These are phyloP conservation scores for Pichia sp. DNA, from an alignment of 1,139 yeast genomes.

Conservation along the genomic window DNA sequence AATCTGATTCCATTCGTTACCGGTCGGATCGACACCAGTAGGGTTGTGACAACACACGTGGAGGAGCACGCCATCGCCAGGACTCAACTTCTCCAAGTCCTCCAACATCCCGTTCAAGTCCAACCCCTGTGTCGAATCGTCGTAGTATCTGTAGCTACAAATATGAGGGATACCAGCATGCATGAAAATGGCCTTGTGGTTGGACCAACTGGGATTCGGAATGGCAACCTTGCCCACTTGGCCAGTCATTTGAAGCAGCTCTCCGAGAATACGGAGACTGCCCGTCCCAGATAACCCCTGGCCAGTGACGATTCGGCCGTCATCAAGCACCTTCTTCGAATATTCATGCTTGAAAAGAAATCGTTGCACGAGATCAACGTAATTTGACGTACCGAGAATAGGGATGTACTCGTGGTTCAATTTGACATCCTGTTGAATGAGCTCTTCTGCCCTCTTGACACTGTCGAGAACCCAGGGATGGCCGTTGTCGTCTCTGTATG, in stretches of 20 bases:
- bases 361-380: conserved; percentile 47
- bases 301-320: conserved; percentile 49
- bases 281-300: conserved; percentile 65
- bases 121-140: conserved; percentile 50
- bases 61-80: conserved; percentile 65
- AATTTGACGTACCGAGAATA: conserved; percentile 50
- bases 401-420: conserved; percentile 59
- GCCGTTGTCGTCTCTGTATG: conserved; percentile 83
- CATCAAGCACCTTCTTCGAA: conserved; percentile 41
- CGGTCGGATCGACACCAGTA: conserved; percentile 87
- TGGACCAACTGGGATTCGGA: conserved; percentile 66
- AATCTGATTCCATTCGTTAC: conserved; percentile 76
- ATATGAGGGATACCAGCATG: conserved; percentile 44
- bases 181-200: conserved; percentile 55
- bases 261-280: conserved; percentile 54
- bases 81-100: conserved; percentile 40
- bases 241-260: conserved; percentile 41
- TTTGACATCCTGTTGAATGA: conserved; percentile 39
- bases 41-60: conserved; percentile 99
- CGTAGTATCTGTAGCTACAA: conserved; percentile 46
- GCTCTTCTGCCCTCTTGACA: conserved; percentile 62
- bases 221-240: conserved; percentile 36
- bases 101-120: conserved; percentile 49
- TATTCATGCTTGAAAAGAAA: conserved; percentile 36
- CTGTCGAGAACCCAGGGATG: conserved; percentile 89